Percentiles rank a stretch among this genome's conserved stretches.
Conservation (phyloP, 495 filamentous ascomycete species). For the Lasiosphaeria ovina region DNA sequence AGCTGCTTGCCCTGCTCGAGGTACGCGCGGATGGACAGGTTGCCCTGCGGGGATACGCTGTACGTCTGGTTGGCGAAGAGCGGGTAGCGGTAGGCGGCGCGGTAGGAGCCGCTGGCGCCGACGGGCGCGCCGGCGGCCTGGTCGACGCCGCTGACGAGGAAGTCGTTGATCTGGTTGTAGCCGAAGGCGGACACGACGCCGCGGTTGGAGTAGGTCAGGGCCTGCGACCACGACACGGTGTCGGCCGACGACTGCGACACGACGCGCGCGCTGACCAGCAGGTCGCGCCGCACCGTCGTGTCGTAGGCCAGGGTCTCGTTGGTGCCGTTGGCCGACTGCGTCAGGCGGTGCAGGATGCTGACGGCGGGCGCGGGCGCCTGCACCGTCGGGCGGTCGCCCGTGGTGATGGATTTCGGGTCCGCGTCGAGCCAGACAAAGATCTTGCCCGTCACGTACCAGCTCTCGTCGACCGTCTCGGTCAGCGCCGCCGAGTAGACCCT, state of each 20-base stretch:
- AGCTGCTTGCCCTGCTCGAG: slow-evolving; percentile 60
- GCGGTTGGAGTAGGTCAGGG: slow-evolving; percentile 55
- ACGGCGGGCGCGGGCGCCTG: slow-evolving; percentile 27
- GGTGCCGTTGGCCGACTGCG: slow-evolving; percentile 46
- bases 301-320: slow-evolving; percentile 63
- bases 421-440: slow-evolving; percentile 71
- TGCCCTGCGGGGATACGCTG: slow-evolving; percentile 41
- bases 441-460: slow-evolving; percentile 80
- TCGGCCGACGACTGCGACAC: slow-evolving; percentile 40
- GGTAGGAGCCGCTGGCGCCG: slow-evolving; percentile 20
- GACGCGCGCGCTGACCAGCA: slow-evolving; percentile 55
- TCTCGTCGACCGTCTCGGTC: slow-evolving; percentile 59
- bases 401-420: slow-evolving; percentile 48
- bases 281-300: slow-evolving; percentile 54
- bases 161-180: slow-evolving; percentile 59
- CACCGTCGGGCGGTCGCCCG: slow-evolving; percentile 39
- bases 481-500: slow-evolving; percentile 38
- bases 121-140: slow-evolving; percentile 33
- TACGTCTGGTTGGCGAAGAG: slow-evolving; percentile 59
- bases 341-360: slow-evolving; percentile 36
- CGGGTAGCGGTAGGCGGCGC: slow-evolving; percentile 60
- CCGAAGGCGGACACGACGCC: slow-evolving; percentile 59
- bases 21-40: slow-evolving; percentile 57
- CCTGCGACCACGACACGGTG: slow-evolving; percentile 61
- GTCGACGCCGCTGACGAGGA: slow-evolving; percentile 60